Evolutionary conservation across 805 yeast species (phyloP).

Genomic region (Metschnikowia arizonensis): DNA sequence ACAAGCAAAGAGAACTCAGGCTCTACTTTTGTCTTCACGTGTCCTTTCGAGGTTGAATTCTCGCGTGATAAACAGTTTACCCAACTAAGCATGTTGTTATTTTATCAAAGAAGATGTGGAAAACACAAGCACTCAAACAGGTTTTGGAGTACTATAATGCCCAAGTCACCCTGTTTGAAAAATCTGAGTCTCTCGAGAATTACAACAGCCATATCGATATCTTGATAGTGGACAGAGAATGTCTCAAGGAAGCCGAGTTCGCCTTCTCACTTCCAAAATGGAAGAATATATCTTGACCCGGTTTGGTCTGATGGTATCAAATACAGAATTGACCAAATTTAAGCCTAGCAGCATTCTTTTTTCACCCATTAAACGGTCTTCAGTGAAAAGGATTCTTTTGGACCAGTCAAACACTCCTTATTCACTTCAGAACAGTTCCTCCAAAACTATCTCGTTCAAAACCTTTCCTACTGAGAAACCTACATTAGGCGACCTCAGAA

Average conservation of each 20-base stretch:
- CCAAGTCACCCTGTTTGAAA: constrained; percentile 23
- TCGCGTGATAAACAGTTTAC: constrained; percentile 12
- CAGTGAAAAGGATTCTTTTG: constrained; percentile 17
- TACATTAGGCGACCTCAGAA: constrained; percentile 25
- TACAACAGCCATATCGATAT: constrained; percentile 14
- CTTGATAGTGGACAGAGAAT: constrained; percentile 22
- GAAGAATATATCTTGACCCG: constrained; percentile 21
- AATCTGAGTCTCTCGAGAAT: constrained; percentile 14
- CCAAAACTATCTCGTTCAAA: background rate
- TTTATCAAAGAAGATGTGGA: constrained; percentile 29
- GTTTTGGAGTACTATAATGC: constrained; percentile 34
- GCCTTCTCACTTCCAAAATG: constrained; percentile 5
- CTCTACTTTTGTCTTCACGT: constrained; percentile 40
- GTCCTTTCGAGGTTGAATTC: constrained; percentile 29
- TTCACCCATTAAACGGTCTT: constrained; percentile 27
- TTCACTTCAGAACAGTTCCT: background rate
- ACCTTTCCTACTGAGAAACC: constrained; percentile 25
- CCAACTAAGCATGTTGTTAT: constrained; percentile 25
- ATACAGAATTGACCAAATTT: constrained; percentile 17
- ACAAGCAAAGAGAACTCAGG: constrained; percentile 46
- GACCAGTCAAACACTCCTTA: constrained; percentile 4
- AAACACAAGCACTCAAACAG: constrained; percentile 29
- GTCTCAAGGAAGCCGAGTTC: constrained; percentile 7
- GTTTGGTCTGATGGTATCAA: constrained; percentile 28
- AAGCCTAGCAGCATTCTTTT: constrained; percentile 23